Evolutionary conservation across 2,329 filamentous ascomycete genomes (phyloP).

Genomic region (Chaetomiaceae sp.): DNA sequence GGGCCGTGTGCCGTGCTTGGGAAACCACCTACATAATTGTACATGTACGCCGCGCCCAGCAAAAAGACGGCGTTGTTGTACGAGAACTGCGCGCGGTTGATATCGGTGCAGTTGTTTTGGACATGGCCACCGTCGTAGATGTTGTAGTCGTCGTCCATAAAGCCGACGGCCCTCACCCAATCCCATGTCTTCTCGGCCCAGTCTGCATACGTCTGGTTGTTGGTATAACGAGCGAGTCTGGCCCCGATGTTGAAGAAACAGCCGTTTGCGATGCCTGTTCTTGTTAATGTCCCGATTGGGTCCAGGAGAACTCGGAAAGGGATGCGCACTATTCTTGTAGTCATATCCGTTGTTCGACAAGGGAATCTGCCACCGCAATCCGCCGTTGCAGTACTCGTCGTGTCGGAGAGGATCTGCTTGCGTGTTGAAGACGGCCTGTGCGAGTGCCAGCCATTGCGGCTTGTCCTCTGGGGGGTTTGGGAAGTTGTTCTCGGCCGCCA

Average conservation of each 20-base stretch:
- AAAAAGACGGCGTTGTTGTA: conserved; percentile 61
- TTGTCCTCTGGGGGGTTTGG: conserved; percentile 52
- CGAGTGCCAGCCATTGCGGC: conserved; percentile 60
- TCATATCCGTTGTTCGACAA: conserved; percentile 69
- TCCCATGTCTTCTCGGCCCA: conserved; percentile 61
- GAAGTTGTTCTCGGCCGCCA: conserved; percentile 61
- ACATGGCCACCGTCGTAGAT: conserved; percentile 61
- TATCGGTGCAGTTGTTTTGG: conserved; percentile 52
- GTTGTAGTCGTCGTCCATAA: conserved; percentile 54
- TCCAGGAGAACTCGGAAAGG: conserved; percentile 26
- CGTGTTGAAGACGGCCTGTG: conserved; percentile 65
- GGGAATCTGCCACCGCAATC: conserved; percentile 74
- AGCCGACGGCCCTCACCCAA: conserved; percentile 52
- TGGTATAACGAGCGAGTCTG: conserved; percentile 68
- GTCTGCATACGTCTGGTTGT: conserved; percentile 60
- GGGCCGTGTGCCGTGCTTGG: no score
- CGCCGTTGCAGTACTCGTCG: conserved; percentile 49
- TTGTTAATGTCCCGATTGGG: conserved; percentile 40
- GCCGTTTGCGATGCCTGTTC: conserved; percentile 56
- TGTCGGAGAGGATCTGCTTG: conserved; percentile 59
- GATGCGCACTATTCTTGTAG: conserved; percentile 61
- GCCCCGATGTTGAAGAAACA: conserved; percentile 63
- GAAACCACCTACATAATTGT: conserved; percentile 51
- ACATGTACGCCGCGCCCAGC: conserved; percentile 63
- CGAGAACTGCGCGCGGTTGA: conserved; percentile 60